These are phyloP conservation scores for Pilatotrama ljubarskyi DNA, from an alignment of 768 basidiomycete genomes.

Conservation along the genomic window DNA sequence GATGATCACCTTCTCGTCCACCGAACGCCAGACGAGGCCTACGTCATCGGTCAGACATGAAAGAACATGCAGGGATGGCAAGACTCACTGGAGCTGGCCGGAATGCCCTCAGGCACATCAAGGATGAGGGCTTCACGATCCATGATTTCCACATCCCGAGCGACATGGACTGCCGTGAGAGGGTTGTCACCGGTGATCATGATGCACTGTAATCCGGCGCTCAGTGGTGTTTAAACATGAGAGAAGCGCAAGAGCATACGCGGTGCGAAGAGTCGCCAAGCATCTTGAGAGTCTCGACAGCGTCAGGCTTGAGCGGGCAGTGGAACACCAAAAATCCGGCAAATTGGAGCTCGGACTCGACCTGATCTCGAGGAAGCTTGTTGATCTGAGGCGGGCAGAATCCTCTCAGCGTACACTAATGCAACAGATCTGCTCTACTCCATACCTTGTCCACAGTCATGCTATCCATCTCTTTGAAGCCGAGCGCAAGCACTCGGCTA, in stretches of 20 bases:
- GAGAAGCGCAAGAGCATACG: constrained; percentile 49
- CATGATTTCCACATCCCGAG: constrained; percentile 94
- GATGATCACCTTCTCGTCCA: constrained; percentile 90
- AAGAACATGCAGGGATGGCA: neutral
- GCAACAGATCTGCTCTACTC: neutral
- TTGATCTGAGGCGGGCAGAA: constrained; percentile 63
- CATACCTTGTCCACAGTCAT: constrained; percentile 74
- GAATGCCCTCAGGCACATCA: constrained; percentile 74
- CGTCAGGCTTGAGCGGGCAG: constrained; percentile 94
- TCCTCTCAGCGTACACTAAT: neutral
- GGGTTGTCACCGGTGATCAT: constrained; percentile 99
- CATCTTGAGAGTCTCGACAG: constrained; percentile 89
- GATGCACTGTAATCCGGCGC: constrained; percentile 62
- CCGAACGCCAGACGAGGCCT: constrained; percentile 91
- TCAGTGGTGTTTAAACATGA: neutral
- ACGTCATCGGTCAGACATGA: neutral
- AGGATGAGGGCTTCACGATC: constrained; percentile 93
- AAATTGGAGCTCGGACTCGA: constrained; percentile 78
- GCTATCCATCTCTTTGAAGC: constrained; percentile 77
- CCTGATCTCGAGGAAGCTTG: constrained; percentile 76
- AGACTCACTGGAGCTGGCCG: constrained; percentile 62
- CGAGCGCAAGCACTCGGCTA: constrained; percentile 91
- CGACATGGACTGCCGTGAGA: constrained; percentile 94
- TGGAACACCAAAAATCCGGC: constrained; percentile 99
- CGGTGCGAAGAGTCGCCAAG: constrained; percentile 94